Percentiles rank a stretch among this genome's conserved stretches.
Conservation (phyloP, 305 asterid species). For the Rubia tinctorum region DNA sequence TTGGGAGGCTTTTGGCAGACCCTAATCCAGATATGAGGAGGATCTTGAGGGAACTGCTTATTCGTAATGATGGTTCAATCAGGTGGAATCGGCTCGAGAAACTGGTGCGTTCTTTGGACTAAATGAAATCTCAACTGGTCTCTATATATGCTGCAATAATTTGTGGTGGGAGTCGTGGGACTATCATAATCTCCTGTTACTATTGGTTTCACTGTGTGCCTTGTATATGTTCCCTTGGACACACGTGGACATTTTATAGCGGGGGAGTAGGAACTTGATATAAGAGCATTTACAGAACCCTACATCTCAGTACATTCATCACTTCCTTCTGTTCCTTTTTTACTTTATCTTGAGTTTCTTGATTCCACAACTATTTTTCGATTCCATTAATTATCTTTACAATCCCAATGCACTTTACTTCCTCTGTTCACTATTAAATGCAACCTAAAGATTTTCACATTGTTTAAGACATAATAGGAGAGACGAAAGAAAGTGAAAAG, state of each 20-base stretch:
- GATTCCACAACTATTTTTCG: background rate
- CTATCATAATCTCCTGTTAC: constrained; percentile 2
- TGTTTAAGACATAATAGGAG: background rate
- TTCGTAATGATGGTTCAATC: constrained; percentile 86
- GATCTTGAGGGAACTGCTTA: constrained; percentile 86
- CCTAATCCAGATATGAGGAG: constrained; percentile 98
- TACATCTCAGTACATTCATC: no score
- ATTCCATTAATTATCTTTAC: background rate
- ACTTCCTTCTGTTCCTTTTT: background rate
- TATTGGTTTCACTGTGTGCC: background rate
- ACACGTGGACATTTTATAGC: no score
- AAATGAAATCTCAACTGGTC: background rate
- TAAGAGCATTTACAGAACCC: background rate
- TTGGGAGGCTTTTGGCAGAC: constrained; percentile 84
- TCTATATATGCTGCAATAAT: background rate
- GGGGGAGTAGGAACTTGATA: no score
- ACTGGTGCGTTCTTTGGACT: constrained; percentile 46
- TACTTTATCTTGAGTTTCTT: background rate
- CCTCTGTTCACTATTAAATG: background rate
- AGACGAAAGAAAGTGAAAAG: background rate
- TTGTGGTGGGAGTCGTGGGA: background rate
- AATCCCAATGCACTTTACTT: background rate
- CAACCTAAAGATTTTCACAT: background rate
- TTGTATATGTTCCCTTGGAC: background rate
- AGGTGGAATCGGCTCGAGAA: constrained; percentile 95